Base-by-base conservation (phyloP, 2,329 filamentous ascomycete species). In the Epichloe sylvatica region DNA sequence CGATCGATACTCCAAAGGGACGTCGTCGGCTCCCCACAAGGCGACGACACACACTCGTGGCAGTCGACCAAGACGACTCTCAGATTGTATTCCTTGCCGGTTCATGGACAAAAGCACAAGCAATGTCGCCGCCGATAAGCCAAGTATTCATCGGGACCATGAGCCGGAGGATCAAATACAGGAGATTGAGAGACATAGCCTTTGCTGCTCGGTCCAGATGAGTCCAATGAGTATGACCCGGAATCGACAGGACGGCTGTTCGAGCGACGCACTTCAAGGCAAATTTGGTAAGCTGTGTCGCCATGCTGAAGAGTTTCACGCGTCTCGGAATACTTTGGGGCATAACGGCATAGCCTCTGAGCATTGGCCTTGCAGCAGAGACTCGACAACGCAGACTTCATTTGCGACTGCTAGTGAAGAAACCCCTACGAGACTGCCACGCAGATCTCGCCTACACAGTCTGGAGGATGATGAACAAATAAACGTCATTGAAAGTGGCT, bases 291-390 rank as follows among this genome's bases (percentile, higher is more conserved):
- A 59, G 39, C 53, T 66, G 2, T 61, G 64, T 46, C 61, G 62
- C 3, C 62, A 67, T 52, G 60, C 62, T 7, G 54, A 65, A 38
- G 61, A 64, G 23, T 59, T 70, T 5, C 59, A 66, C 46, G 58
- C 58, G 44, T 55, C 60, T 17, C 59, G 62, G 33, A 66, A 68
- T 51, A 64, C 64, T 49, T 55, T 62, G 42, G 62, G 66, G 42
- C 63, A 67, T 42, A 55, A 68, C 12, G 57, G 60, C 13, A 59
- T 57, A 37, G 53, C 34, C 3, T 9, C 34, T 15, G 36, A 37
- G 6, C 12, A 30, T 30, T n/a, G 37, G 15, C 33, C 46, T 23
- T 6, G 8, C 19, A 37, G 34, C 17, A 45, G 34, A n/a, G 47
- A 36, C n/a, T 25, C 37, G 3, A 62, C 6, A 40, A 54, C 11